phyloP scores from a whole-genome alignment of 495 filamentous ascomycete genomes.

The Xylaria curta region DNA sequence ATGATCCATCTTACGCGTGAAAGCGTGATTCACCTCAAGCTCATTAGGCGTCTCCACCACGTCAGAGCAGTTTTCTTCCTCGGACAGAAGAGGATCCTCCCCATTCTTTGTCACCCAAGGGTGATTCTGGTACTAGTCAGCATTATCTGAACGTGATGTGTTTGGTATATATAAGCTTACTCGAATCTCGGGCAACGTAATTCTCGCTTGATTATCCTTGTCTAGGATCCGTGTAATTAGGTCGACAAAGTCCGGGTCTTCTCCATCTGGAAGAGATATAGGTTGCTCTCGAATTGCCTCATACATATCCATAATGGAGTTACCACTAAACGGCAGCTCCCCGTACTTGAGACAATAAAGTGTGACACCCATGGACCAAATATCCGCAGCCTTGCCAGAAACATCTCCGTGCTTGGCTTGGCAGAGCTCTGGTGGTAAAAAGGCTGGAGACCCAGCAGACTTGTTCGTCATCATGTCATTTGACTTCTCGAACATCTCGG shows the following conservation, averaged over 20 bases:
- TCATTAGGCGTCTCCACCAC: slow-evolving; percentile 81
- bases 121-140: slow-evolving; percentile 68
- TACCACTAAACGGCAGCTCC: slow-evolving; percentile 79
- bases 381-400: slow-evolving; percentile 87
- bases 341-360: slow-evolving; percentile 93
- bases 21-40: slow-evolving; percentile 87
- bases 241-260: slow-evolving; percentile 68
- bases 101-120: slow-evolving; percentile 91
- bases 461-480: slow-evolving; percentile 92
- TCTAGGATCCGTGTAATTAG: slow-evolving; percentile 72
- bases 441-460: slow-evolving; percentile 93
- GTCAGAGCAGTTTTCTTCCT: slow-evolving; percentile 85
- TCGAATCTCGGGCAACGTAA: slow-evolving; percentile 79
- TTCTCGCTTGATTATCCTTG: slow-evolving; percentile 78
- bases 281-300: slow-evolving; percentile 79
- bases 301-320: slow-evolving; percentile 83
- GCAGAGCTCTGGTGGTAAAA: slow-evolving; percentile 92
- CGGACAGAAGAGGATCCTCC: slow-evolving; percentile 77
- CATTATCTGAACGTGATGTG: not conserved
- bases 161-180: slow-evolving; percentile 55
- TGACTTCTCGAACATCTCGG: slow-evolving; percentile 94
- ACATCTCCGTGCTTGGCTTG: slow-evolving; percentile 87
- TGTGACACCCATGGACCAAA: slow-evolving; percentile 98
- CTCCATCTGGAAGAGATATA: slow-evolving; percentile 55
- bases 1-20: slow-evolving; percentile 84